Evolutionary conservation across 2,329 filamentous ascomycete genomes (phyloP).

Genomic region (Teratosphaeria epicoccoides): DNA sequence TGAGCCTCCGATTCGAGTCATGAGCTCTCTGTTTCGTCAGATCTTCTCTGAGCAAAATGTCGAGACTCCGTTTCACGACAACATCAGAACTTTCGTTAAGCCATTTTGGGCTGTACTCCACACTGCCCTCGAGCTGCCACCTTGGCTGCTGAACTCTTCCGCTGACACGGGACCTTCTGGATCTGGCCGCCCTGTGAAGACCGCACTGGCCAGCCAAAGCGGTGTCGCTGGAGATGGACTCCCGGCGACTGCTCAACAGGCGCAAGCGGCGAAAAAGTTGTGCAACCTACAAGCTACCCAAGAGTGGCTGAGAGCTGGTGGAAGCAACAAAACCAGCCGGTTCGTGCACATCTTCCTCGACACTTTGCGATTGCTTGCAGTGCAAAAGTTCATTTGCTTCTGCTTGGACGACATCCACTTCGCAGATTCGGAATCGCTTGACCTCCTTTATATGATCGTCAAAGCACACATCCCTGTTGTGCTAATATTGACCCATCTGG

Average conservation of each 20-base stretch:
- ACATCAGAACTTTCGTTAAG: constrained; percentile 43
- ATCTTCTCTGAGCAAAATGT: constrained; percentile 57
- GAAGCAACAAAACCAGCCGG: constrained; percentile 48
- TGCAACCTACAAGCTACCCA: constrained; percentile 27
- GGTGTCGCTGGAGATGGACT: not conserved
- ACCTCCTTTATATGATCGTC: constrained; percentile 73
- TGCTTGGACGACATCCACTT: constrained; percentile 85
- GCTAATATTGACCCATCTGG: constrained; percentile 57
- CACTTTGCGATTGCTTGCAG: constrained; percentile 68
- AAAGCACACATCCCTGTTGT: constrained; percentile 69
- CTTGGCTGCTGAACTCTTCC: constrained; percentile 46
- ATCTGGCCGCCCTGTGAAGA: not conserved
- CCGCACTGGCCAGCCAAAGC: not conserved
- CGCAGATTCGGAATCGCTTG: constrained; percentile 76
- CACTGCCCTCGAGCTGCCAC: constrained; percentile 50
- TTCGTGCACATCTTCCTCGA: constrained; percentile 84
- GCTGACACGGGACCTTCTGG: not conserved
- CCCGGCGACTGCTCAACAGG: not conserved
- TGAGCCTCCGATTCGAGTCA: constrained; percentile 49
- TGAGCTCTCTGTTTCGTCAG: constrained; percentile 52
- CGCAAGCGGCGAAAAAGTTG: constrained; percentile 10
- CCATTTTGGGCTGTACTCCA: constrained; percentile 50
- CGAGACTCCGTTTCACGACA: constrained; percentile 50
- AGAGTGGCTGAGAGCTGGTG: constrained; percentile 37
- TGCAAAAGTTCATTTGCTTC: constrained; percentile 78